These are phyloP conservation scores for Ceratobasidium sp. DNA, from an alignment of 1,284 basidiomycete species.

Conservation along the genomic window DNA sequence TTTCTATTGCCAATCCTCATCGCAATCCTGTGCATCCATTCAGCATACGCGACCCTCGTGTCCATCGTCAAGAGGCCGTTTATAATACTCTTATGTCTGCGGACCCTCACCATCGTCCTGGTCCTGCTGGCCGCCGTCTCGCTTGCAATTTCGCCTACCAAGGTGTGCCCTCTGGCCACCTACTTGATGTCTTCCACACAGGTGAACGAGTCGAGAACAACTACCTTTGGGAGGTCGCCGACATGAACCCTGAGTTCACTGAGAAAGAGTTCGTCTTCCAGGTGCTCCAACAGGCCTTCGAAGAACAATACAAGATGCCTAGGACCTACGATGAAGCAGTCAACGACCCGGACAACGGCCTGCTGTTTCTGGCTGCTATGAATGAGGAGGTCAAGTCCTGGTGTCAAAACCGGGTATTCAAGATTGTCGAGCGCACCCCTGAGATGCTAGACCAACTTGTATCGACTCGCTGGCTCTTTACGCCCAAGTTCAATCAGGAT, in stretches of 20 bases:
- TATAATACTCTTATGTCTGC: too few relatives aligned
- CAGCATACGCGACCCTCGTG: too few relatives aligned
- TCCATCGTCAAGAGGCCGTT: too few relatives aligned
- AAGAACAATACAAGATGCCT: neutral
- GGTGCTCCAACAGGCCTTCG: conserved; percentile 53
- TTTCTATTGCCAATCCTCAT: too few relatives aligned
- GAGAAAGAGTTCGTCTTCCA: conserved; percentile 54
- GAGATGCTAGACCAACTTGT: neutral
- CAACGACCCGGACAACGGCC: neutral
- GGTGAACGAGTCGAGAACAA: neutral
- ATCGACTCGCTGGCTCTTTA: conserved; percentile 36
- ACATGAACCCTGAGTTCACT: conserved; percentile 55
- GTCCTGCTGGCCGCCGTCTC: neutral
- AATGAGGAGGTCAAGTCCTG: neutral
- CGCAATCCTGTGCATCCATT: too few relatives aligned
- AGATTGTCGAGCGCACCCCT: neutral
- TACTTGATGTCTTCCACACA: neutral
- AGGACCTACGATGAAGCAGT: neutral
- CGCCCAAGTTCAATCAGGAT: conserved; percentile 42
- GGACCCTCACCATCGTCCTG: too few relatives aligned
- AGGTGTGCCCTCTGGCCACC: conserved; percentile 53
- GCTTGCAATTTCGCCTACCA: neutral
- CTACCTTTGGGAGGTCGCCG: neutral
- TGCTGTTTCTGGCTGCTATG: neutral
- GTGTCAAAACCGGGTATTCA: neutral